phyloP scores from a whole-genome alignment of 1,284 basidiomycete genomes.

The Malassezia psittaci region DNA sequence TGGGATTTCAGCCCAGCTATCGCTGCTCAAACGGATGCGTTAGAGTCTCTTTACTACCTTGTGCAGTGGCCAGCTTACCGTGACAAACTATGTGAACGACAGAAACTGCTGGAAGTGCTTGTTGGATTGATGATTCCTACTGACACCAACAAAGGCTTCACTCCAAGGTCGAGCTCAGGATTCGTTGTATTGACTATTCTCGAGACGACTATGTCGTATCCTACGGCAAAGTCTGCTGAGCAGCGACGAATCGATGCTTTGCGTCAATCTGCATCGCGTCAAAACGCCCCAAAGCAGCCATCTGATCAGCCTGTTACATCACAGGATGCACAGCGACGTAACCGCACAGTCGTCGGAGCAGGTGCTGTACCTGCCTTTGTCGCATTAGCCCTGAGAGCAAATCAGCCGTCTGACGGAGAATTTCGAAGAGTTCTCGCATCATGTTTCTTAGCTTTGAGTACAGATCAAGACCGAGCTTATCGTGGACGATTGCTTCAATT shows the following conservation, averaged over 20 bases:
- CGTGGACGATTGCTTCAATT: slow-evolving; percentile 69
- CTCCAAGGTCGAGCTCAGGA: slow-evolving; percentile 3
- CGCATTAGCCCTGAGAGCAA: slow-evolving; percentile 15
- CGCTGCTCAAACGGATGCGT: slow-evolving; percentile 19
- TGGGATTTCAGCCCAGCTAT: neutral
- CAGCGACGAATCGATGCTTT: slow-evolving; percentile 31
- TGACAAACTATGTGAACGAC: slow-evolving; percentile 15
- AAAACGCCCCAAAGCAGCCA: neutral
- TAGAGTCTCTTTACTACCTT: slow-evolving; percentile 36
- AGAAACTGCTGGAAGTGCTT: slow-evolving; percentile 19
- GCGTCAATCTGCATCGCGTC: slow-evolving; percentile 17
- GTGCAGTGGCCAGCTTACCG: slow-evolving; percentile 21
- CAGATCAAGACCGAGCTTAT: slow-evolving; percentile 58
- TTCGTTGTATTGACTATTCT: slow-evolving; percentile 29
- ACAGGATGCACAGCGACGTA: slow-evolving; percentile 18
- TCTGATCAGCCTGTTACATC: slow-evolving; percentile 3
- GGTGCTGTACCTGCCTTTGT: slow-evolving; percentile 24
- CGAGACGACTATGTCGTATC: slow-evolving; percentile 24
- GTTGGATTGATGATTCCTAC: slow-evolving; percentile 10
- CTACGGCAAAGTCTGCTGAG: slow-evolving; percentile 21
- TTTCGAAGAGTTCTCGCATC: slow-evolving; percentile 9
- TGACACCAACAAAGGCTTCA: neutral
- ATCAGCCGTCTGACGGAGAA: neutral
- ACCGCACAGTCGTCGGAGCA: slow-evolving; percentile 23
- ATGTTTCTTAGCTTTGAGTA: slow-evolving; percentile 21